Base-by-base conservation (phyloP, 2,329 filamentous ascomycete species). In the Alternaria brassicae region DNA sequence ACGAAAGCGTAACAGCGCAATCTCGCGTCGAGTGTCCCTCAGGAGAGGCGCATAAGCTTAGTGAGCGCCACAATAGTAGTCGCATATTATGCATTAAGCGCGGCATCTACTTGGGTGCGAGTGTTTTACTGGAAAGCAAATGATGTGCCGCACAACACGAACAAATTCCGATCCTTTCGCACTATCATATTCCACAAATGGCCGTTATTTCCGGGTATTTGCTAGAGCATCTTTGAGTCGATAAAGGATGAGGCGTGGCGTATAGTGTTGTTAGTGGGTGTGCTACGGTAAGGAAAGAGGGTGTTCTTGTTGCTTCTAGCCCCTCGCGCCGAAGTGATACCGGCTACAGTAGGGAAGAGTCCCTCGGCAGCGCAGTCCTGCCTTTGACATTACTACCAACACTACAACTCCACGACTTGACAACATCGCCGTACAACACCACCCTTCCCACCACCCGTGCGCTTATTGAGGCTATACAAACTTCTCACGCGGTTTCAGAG, bases 121-220 rank as follows among this genome's bases (percentile, higher is more conserved):
- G 28, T 47, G 34, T 48, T 50, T 60, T 32, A 21, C 30, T 56
- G 41, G 47, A 58, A 44, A 58, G 36, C 50, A 68, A 60, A 57
- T 61, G 53, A 66, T 56, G 52, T 52, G 62, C 66, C 58, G 50
- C 58, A 52, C 53, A 53, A 60, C 61, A 66, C 58, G 62, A 52
- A 48, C 30, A 39, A 39, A 36, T 15, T 12, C 49, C 37, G 21
- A 40, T 55, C 41, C 54, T 36, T 42, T 30, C 30, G 45, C 12
- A 19, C 47, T 56, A 53, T 21, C 41, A 55, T 32, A 42, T 57
- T 47, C 63, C 53, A 55, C 56, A 58, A 61, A 40, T 34, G 44
- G 60, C 6, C 21, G 30, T 44, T 34, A 56, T 56, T 32, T 53
- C 54, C 53, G 53, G 36, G 19, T 34, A 40, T 15, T 27, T 37